Base-by-base conservation (phyloP, 2,329 filamentous ascomycete genomes). In the Westerdykella sp. region DNA sequence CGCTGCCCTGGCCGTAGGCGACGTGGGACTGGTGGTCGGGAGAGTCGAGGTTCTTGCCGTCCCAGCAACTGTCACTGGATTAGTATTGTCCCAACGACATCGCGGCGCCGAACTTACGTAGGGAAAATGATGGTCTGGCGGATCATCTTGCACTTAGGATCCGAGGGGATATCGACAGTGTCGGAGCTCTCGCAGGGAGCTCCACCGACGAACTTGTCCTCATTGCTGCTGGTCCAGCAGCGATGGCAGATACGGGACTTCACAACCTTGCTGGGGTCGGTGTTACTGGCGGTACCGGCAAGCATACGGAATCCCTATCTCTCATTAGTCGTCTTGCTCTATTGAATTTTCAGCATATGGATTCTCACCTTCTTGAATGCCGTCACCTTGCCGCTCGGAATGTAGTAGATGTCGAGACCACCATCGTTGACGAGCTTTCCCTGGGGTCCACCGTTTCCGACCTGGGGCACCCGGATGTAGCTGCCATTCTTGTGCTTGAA, bases 111-210 rank as follows among this genome's bases (percentile, higher is more conserved):
- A 35, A 40, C 54, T 48, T 48, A 57, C 53, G 54, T 49, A n/a
- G 60, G 60, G 53, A 75, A 76, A 60, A 75, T 73, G 59, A 75
- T 71, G 54, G 73, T 75, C 56, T 74, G 72, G 48, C 73, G 70
- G 65, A 76, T 75, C 68, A 75, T 73, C 65, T 75, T 74, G 68
- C 72, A 75, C 43, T 52, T 63, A 46, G 69, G 62, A 45, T 66
- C 60, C 12, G 59, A 57, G 43, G 74, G 73, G 44, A 77, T 74
- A 28, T 69, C 73, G 37, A 76, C 73, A 3, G 73, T 75, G 57
- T 76, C 74, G 46, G 54, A 62, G 31, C 73, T 73, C 23, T 67
- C 62, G 70, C 73, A 76, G 25, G 74, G 74, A 15, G 72, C 72
- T 34, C 70, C 72, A 30, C 73, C 74, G 5, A 73, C 65, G 49